Evolutionary conservation across 192 early-diverging fungal genomes (phyloP).

Genomic region (Oehlia diaphana): DNA sequence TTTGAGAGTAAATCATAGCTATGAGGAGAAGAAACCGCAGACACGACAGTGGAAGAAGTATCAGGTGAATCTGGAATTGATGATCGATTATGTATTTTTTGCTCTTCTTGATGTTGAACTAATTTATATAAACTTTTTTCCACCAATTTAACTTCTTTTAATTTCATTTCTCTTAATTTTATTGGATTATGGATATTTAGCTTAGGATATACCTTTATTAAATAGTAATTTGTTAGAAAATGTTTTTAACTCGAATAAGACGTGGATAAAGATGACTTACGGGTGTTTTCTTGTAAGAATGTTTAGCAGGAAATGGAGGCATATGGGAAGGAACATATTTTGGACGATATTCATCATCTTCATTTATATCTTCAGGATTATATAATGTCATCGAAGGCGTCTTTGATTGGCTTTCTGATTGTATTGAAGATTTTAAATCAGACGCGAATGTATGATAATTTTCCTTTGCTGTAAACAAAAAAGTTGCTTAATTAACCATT

Average conservation of each 20-base stretch:
- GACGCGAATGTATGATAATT: neutral
- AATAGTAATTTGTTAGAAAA: neutral
- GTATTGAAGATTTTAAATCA: neutral
- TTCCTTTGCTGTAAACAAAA: neutral
- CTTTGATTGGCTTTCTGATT: neutral
- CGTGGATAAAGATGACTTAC: slow-evolving; percentile 35
- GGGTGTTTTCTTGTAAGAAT: slow-evolving; percentile 58
- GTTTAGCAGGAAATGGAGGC: slow-evolving; percentile 54
- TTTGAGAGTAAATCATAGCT: neutral
- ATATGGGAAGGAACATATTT: slow-evolving; percentile 52
- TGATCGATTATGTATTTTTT: slow-evolving; percentile 34
- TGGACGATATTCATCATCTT: slow-evolving; percentile 28
- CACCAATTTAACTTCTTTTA: slow-evolving; percentile 54
- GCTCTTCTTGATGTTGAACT: slow-evolving; percentile 35
- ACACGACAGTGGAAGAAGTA: slow-evolving; percentile 8
- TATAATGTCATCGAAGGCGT: neutral
- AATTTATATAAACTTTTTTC: slow-evolving; percentile 55
- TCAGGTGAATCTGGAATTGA: slow-evolving; percentile 1
- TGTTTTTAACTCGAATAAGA: neutral
- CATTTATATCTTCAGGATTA: neutral
- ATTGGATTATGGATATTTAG: slow-evolving; percentile 49
- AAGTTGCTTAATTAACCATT: neutral
- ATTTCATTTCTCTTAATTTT: slow-evolving; percentile 50
- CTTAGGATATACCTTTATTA: slow-evolving; percentile 50
- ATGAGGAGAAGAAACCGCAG: neutral